Evolutionary conservation across 1,284 basidiomycete genomes (phyloP), one percentile per base, ranked within the genome.

Genomic region (Papiliotrema fonsecae): DNA sequence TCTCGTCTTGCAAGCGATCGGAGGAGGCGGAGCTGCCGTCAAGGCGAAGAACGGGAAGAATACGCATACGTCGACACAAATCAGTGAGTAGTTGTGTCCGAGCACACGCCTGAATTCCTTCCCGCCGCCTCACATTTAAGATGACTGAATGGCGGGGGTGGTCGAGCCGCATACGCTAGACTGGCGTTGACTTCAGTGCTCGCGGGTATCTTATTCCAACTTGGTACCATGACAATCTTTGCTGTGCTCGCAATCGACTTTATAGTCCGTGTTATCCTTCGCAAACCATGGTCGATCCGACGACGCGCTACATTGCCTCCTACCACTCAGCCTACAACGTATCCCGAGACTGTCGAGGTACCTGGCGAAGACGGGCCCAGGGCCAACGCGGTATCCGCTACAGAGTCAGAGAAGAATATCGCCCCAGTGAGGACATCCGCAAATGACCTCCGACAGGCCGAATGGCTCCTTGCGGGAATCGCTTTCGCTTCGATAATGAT

Each of bases 1-100:
- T 1, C 56, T 75, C 9, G 58, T 68, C 36, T 55, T 75, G 3
- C 67, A 75, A 49, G 69, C 64, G 9, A 54, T 69, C n/a, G 73
- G 73, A 4, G 73, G 70, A 18, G 72, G 64, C 0, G 54, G 60
- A 27, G 65, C 65, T 1, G 64, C 60, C 0, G 52, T 58, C 4
- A 42, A 52, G 16, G 61, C 61, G 7, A 32, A 58, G 36, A 47
- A 53, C 25, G 51, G 50, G 19, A 45, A 49, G 25, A 39, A 50
- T 50, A 62, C 61, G 2, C 50, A 44, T 11, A 32, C 28, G 13
- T 49, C 43, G 32, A 62, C 61, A 11, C 47, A 51, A 24, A 54
- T 62, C 47, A 62, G 59, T 61, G 43, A 40, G 59, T 51, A n/a
- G n/a, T n/a, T n/a, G n/a, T 10, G 14, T 7, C 19, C 24, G 25